Evolutionary conservation across 2,329 filamentous ascomycete genomes (phyloP), one percentile per base, ranked within the genome.

Genomic region (Alternaria sp.): DNA sequence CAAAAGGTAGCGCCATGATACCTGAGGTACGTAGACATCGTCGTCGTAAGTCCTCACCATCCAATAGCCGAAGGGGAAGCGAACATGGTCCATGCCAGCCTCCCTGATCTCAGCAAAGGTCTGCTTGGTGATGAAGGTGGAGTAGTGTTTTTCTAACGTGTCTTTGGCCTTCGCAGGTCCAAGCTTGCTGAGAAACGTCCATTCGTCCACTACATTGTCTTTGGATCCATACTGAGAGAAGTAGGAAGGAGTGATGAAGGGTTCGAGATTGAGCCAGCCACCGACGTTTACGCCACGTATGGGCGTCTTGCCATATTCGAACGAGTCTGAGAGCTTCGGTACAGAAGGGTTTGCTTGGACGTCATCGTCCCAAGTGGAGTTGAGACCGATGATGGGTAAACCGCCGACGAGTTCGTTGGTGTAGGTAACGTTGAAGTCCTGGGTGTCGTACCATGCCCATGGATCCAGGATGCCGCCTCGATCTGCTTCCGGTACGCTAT

Each of bases 51-150:
- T 91, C 59, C 89, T 87, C 2, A 98, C 89, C 0, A 94, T 93
- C 95, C 95, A 99, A 83, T 99, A 99, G 9, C 91, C 92, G 77
- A 90, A 98, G 0, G 92, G 93, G 54, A 99, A 97, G 55, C 95
- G 91, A n/a, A 99, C 91, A 75, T 99, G 95, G 75, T 99, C 95
- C 46, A 99, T 87, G 0, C 95, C 95, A 1, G 95, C 95, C 39
- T 88, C 89, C 49, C 88, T 88, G 61, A 99, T 97, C 41, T 94
- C 91, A 57, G 85, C 84, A 77, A 98, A 97, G 2, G 92, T 93
- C 59, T 90, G 82, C 75, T 96, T 92, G 0, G 87, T 94, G 43
- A 98, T 88, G 73, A 97, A 99, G 0, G 87, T 88, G 1, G 94
- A 89, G 79, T 99, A 99, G 78, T 99, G 95, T 61, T 91, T 85